These are phyloP conservation scores for Melocanna baccifera DNA, from an alignment of 176 grass and related monocot genomes.

Conservation along the genomic window DNA sequence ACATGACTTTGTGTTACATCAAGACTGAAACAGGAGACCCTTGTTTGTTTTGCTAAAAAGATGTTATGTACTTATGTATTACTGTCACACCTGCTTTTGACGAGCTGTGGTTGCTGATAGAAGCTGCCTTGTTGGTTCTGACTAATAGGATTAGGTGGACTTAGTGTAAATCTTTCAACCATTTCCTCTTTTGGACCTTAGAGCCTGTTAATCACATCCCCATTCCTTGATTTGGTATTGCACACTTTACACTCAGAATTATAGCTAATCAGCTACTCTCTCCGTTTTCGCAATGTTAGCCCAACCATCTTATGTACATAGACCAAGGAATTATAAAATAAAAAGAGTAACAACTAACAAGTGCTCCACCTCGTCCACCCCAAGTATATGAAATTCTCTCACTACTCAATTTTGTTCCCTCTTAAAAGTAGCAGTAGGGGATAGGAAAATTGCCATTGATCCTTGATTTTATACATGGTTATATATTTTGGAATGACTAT, in stretches of 20 bases:
- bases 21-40: not conserved
- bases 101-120: not conserved
- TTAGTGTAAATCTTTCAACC: not conserved
- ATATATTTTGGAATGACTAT: not conserved
- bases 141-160: not conserved
- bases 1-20: not conserved
- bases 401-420: not conserved
- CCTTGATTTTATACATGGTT: not conserved
- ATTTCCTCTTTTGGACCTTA: not conserved
- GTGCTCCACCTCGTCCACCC: not conserved
- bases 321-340: not conserved
- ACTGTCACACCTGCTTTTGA: constrained; percentile 1
- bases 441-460: not conserved
- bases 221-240: not conserved
- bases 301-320: not conserved
- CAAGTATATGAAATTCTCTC: not conserved
- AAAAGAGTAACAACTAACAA: not conserved
- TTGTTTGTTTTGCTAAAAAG: not conserved
- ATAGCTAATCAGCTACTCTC: not conserved
- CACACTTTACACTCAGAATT: too few species aligned
- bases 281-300: not conserved
- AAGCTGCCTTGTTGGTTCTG: not conserved
- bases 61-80: not conserved
- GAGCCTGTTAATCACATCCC: not conserved
- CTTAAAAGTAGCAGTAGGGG: not conserved